Conservation (phyloP, 164 flowering plant genomes). For the Protea cynaroides region DNA sequence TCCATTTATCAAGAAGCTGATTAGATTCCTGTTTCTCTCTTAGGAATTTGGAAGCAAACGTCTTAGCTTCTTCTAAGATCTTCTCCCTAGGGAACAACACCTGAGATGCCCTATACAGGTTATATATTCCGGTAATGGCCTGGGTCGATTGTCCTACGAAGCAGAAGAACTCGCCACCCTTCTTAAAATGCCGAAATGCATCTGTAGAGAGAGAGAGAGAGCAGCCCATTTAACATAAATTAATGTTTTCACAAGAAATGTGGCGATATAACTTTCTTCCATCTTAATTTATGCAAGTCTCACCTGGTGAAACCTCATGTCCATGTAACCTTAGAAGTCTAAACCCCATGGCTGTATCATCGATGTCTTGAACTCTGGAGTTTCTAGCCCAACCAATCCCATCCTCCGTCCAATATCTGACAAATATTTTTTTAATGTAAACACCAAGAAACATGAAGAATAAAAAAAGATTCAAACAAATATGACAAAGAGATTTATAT, state of each 20-base stretch:
- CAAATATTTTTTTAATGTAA: not conserved
- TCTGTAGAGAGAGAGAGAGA: conserved; percentile 32
- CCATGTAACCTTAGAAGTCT: conserved; percentile 79
- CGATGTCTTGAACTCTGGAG: conserved; percentile 58
- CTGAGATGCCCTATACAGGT: conserved; percentile 75
- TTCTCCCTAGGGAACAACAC: conserved; percentile 33
- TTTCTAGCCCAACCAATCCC: conserved; percentile 94
- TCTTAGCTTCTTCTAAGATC: conserved; percentile 17
- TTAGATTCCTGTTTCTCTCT: conserved; percentile 14
- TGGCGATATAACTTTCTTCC: too few species aligned
- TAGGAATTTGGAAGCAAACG: conserved; percentile 12
- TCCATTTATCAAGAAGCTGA: conserved; percentile 14
- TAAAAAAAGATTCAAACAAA: too few species aligned
- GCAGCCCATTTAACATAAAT: too few species aligned
- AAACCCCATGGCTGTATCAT: conserved; percentile 93
- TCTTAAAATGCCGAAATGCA: conserved; percentile 62
- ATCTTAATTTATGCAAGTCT: too few species aligned
- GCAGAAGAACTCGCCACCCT: conserved; percentile 66
- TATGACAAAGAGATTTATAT: too few species aligned
- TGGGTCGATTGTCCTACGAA: conserved; percentile 70
- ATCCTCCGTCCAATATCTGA: conserved; percentile 66
- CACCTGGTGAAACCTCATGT: conserved; percentile 69
- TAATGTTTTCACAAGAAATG: too few species aligned
- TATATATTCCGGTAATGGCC: conserved; percentile 81
- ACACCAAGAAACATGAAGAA: too few species aligned